These are phyloP conservation scores for Elsinoe batatas DNA, from an alignment of 2,329 filamentous ascomycete species.

Conservation along the genomic window DNA sequence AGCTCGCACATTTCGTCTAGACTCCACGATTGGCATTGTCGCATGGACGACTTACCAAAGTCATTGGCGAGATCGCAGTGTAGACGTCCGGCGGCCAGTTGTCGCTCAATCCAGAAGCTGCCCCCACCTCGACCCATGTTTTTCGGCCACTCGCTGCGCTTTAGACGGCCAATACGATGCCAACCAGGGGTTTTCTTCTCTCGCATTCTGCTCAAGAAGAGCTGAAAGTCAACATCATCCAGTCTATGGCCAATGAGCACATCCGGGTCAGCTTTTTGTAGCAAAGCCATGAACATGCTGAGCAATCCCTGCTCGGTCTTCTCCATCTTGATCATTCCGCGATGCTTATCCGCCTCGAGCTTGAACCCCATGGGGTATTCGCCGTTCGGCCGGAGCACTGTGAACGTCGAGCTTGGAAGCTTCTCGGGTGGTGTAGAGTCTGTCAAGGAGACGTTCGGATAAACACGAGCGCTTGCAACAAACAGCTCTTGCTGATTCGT, in stretches of 20 bases:
- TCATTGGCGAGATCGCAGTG: constrained; percentile 94
- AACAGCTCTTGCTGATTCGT: constrained; percentile 96
- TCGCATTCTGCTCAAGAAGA: constrained; percentile 74
- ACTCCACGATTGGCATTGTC: constrained; percentile 95
- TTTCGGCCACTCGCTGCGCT: constrained; percentile 74
- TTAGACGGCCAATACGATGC: constrained; percentile 84
- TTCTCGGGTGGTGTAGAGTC: constrained; percentile 85
- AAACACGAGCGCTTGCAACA: constrained; percentile 81
- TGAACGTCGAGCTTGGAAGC: constrained; percentile 82
- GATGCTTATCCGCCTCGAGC: constrained; percentile 60
- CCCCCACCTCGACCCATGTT: constrained; percentile 77
- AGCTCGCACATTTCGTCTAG: constrained; percentile 95
- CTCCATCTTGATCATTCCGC: constrained; percentile 67
- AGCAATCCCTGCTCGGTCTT: constrained; percentile 79
- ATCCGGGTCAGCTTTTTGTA: constrained; percentile 84
- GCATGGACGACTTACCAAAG: constrained; percentile 93
- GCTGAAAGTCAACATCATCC: constrained; percentile 94
- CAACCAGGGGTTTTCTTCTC: constrained; percentile 89
- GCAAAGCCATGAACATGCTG: constrained; percentile 77
- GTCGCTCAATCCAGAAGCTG: constrained; percentile 86
- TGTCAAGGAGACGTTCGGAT: constrained; percentile 76
- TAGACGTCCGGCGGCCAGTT: constrained; percentile 77
- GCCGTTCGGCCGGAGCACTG: constrained; percentile 72
- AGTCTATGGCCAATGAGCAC: constrained; percentile 88
- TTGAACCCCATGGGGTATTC: constrained; percentile 85